A percentile compares a stretch with the other conserved stretches of the same genome.
phyloP scores from a whole-genome alignment of 805 yeast species.

The Brettanomyces naardenensis region DNA sequence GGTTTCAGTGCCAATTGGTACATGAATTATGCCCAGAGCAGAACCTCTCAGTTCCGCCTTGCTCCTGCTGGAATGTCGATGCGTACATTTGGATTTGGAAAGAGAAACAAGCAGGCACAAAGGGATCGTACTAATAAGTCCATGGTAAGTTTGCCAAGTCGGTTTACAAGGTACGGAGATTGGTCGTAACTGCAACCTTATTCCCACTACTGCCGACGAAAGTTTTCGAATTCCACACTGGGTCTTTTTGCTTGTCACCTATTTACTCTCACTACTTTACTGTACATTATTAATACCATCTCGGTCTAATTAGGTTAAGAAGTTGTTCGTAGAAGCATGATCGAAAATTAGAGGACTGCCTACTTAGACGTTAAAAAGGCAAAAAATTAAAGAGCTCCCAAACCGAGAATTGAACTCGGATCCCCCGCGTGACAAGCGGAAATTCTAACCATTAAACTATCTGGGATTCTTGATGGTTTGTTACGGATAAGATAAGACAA shows the following conservation, averaged over 20 bases:
- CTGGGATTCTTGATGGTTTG: constrained; percentile 22
- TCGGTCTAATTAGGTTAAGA: no score
- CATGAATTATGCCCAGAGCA: constrained; percentile 15
- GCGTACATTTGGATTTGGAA: constrained; percentile 23
- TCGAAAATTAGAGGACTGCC: no score
- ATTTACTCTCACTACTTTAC: no score
- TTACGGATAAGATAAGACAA: no score
- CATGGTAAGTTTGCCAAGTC: constrained; percentile 24
- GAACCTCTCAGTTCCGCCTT: constrained; percentile 5
- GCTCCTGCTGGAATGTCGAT: constrained; percentile 17
- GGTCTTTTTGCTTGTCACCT: no score
- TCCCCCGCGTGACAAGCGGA: constrained; percentile 37
- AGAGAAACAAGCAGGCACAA: constrained; percentile 12
- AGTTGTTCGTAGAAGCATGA: no score
- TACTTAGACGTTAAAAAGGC: no score
- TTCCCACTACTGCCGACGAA: background rate
- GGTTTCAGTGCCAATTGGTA: constrained; percentile 19
- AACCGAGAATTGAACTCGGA: constrained; percentile 37
- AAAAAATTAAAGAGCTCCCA: constrained; percentile 27
- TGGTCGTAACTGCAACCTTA: constrained; percentile 14
- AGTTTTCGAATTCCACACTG: no score
- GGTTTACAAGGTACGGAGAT: constrained; percentile 25
- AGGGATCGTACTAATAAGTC: constrained; percentile 18
- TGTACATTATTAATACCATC: no score
- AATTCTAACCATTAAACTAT: constrained; percentile 34